phyloP scores from a whole-genome alignment of 2,329 filamentous ascomycete genomes.

The Botrytis elliptica region DNA sequence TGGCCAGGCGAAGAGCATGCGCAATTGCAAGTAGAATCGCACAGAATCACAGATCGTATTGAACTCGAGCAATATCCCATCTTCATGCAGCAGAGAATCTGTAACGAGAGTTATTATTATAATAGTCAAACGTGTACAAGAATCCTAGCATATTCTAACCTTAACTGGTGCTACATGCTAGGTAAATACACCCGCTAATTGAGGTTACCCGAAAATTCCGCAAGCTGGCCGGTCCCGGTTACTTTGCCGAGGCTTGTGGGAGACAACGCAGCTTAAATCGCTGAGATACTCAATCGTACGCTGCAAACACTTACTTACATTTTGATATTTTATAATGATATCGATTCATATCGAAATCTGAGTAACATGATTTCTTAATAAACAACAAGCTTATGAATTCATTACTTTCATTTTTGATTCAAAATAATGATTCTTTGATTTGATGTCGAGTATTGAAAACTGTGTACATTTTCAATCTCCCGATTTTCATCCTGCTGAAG shows the following conservation, averaged over 20 bases:
- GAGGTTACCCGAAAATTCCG: background rate
- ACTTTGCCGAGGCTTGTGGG: background rate
- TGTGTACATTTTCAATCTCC: no score
- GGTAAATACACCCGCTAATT: background rate
- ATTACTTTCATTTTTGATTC: background rate
- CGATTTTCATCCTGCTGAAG: no score
- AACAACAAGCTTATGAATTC: background rate
- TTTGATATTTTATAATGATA: background rate
- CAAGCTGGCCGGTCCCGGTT: background rate
- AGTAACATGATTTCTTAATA: fast-evolving
- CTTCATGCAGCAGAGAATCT: background rate
- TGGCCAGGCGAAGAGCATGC: background rate
- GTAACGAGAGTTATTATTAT: background rate
- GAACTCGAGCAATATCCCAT: background rate
- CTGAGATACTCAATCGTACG: background rate
- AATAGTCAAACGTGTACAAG: fast-evolving
- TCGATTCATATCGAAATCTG: background rate
- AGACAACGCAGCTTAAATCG: background rate
- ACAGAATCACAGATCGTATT: background rate
- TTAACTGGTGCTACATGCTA: no score
- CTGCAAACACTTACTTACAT: background rate
- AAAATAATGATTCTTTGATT: background rate
- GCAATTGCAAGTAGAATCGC: background rate
- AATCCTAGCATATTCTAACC: background rate
- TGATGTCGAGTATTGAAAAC: background rate